Evolutionary conservation across 164 flowering plant species (phyloP).

Genomic region (Kingdonia uniflora): DNA sequence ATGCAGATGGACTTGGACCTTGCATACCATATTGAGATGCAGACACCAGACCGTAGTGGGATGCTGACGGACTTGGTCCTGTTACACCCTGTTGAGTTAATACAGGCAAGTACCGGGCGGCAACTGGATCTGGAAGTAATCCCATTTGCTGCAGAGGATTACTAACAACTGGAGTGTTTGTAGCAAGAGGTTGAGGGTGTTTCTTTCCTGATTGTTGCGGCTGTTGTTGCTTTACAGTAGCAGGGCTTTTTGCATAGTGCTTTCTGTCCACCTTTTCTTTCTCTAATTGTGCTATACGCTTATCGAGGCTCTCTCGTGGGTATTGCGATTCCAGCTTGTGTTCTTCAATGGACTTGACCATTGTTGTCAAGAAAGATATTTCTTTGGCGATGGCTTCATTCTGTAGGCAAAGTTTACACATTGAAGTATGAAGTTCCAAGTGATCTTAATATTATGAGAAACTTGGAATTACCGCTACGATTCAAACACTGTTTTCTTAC

Average conservation of each 20-base stretch:
- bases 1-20: slow-evolving; percentile 17
- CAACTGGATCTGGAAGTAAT: slow-evolving; percentile 17
- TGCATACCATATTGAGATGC: slow-evolving; percentile 6
- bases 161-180: slow-evolving; percentile 12
- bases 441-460: no score
- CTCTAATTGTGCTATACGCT: slow-evolving; percentile 38
- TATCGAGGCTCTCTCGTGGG: slow-evolving; percentile 25
- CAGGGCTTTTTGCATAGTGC: slow-evolving; percentile 21
- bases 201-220: slow-evolving; percentile 23
- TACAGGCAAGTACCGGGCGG: slow-evolving; percentile 16
- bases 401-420: slow-evolving; percentile 21
- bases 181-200: slow-evolving; percentile 16
- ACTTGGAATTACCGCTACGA: no score
- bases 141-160: slow-evolving; percentile 18
- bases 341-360: slow-evolving; percentile 39
- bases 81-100: slow-evolving; percentile 12
- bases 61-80: no score
- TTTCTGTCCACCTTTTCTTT: slow-evolving; percentile 34
- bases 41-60: slow-evolving; percentile 6
- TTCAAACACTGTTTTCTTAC: no score
- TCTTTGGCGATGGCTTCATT: slow-evolving; percentile 41
- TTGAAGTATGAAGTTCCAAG: not conserved
- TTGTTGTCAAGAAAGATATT: slow-evolving; percentile 28
- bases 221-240: slow-evolving; percentile 10
- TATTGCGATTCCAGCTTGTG: slow-evolving; percentile 42